Evolutionary conservation across 768 basidiomycete species (phyloP).

Genomic region (Termitomyces sp.): DNA sequence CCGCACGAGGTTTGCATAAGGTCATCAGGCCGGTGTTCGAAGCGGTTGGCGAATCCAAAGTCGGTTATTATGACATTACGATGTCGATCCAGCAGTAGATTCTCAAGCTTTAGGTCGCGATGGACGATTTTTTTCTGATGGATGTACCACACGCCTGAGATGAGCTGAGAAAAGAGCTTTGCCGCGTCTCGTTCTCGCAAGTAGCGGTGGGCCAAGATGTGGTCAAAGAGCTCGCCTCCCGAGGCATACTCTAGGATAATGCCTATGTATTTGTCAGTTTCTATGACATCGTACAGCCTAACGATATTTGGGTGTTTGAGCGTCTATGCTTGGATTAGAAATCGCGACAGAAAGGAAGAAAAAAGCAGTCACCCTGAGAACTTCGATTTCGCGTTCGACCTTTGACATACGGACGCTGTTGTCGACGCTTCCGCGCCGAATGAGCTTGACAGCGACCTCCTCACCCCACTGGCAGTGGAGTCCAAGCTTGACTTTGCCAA

Average conservation of each 20-base stretch:
- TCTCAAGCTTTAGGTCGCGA: conserved; percentile 98
- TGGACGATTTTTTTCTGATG: conserved; percentile 99
- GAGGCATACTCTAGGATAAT: conserved; percentile 99
- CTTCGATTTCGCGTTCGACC: conserved; percentile 97
- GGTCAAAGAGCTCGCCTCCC: conserved; percentile 97
- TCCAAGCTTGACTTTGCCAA: conserved; percentile 98
- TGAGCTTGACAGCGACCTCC: conserved; percentile 98
- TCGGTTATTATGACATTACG: conserved; percentile 99
- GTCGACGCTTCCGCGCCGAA: conserved; percentile 89
- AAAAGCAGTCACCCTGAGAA: conserved; percentile 67
- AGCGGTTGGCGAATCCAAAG: conserved; percentile 98
- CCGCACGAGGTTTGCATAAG: conserved; percentile 99
- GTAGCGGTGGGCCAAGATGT: conserved; percentile 96
- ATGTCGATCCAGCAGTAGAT: conserved; percentile 92
- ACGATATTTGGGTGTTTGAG: conserved; percentile 99
- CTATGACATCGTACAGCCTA: conserved; percentile 95
- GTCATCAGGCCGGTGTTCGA: conserved; percentile 88
- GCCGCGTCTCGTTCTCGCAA: conserved; percentile 92
- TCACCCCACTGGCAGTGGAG: conserved; percentile 91
- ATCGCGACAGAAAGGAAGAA: not conserved
- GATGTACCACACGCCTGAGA: conserved; percentile 98
- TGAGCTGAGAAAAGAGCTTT: conserved; percentile 95
- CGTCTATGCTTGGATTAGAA: conserved; percentile 42
- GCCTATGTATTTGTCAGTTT: conserved; percentile 99
- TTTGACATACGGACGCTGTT: conserved; percentile 83